Evolutionary conservation across 1,284 basidiomycete species (phyloP).

Genomic region (Anthracocystis setariae): DNA sequence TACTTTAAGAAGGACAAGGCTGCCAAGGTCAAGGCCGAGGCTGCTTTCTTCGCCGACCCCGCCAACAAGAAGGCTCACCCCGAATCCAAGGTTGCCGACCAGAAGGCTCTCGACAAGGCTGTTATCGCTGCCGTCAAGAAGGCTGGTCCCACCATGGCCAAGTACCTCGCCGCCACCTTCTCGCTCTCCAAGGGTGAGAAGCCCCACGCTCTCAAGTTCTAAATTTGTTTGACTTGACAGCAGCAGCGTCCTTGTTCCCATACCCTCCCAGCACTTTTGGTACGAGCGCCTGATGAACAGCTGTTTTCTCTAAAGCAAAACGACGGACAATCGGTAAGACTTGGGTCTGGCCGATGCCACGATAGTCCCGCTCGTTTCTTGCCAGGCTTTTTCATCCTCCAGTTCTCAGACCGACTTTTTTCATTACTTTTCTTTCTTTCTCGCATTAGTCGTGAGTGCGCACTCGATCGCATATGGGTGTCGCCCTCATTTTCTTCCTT

Average conservation of each 20-base stretch:
- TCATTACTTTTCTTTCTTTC: background rate
- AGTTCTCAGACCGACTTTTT: background rate
- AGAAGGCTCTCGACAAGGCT: constrained; percentile 87
- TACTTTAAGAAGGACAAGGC: constrained; percentile 76
- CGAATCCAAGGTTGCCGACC: constrained; percentile 87
- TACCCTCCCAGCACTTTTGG: constrained; percentile 10
- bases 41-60: constrained; percentile 94
- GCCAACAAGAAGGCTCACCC: constrained; percentile 91
- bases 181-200: constrained; percentile 92
- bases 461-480: constrained; percentile 1
- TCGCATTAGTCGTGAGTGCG: background rate
- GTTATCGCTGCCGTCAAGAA: constrained; percentile 89
- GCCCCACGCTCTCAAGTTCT: constrained; percentile 88
- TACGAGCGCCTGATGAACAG: background rate
- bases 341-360: constrained; percentile 29
- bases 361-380: constrained; percentile 12
- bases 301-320: background rate
- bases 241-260: constrained; percentile 10
- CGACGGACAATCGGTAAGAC: constrained; percentile 13
- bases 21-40: constrained; percentile 89
- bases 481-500: background rate
- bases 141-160: constrained; percentile 83
- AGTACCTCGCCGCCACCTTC: constrained; percentile 93
- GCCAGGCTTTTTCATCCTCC: background rate
- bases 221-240: constrained; percentile 65